phyloP scores from a whole-genome alignment of 2,329 filamentous ascomycete genomes.

The Aspergillus flavus region DNA sequence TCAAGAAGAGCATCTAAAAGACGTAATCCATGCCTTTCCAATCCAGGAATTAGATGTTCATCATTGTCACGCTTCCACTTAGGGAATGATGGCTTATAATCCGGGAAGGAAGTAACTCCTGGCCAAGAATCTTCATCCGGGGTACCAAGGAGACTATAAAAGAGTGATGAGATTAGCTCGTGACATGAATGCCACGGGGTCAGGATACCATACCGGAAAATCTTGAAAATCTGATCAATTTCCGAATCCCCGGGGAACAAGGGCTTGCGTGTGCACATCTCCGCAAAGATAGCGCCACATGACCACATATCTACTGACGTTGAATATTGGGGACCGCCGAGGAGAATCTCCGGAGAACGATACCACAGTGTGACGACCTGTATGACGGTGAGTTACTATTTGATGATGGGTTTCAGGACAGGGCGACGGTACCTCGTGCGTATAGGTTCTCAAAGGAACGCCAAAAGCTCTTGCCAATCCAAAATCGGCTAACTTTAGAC shows the following conservation, averaged over 20 bases:
- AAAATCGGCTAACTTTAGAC: slow-evolving; percentile 89
- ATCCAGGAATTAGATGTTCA: slow-evolving; percentile 66
- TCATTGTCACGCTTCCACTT: slow-evolving; percentile 79
- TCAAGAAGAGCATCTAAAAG: slow-evolving; percentile 71
- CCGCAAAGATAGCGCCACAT: slow-evolving; percentile 89
- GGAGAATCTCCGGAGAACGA: slow-evolving; percentile 83
- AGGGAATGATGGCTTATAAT: slow-evolving; percentile 89
- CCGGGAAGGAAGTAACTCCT: slow-evolving; percentile 87
- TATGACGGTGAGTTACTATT: not conserved
- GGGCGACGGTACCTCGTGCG: slow-evolving; percentile 67
- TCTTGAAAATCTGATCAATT: slow-evolving; percentile 94
- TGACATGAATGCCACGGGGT: slow-evolving; percentile 17
- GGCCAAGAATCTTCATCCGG: slow-evolving; percentile 83
- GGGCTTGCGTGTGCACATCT: slow-evolving; percentile 94
- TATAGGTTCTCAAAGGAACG: slow-evolving; percentile 87
- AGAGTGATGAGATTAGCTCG: not conserved
- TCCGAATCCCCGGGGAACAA: slow-evolving; percentile 91
- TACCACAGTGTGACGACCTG: slow-evolving; percentile 92
- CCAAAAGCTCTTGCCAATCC: slow-evolving; percentile 87
- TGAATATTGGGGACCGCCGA: slow-evolving; percentile 88
- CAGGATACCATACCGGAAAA: slow-evolving; percentile 68
- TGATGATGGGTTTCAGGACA: not conserved
- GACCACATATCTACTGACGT: slow-evolving; percentile 98
- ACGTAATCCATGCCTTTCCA: slow-evolving; percentile 63
- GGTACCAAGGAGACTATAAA: slow-evolving; percentile 71